Evolutionary conservation across 2,329 filamentous ascomycete genomes (phyloP).

Genomic region (Ceratocystis diversiconidia): DNA sequence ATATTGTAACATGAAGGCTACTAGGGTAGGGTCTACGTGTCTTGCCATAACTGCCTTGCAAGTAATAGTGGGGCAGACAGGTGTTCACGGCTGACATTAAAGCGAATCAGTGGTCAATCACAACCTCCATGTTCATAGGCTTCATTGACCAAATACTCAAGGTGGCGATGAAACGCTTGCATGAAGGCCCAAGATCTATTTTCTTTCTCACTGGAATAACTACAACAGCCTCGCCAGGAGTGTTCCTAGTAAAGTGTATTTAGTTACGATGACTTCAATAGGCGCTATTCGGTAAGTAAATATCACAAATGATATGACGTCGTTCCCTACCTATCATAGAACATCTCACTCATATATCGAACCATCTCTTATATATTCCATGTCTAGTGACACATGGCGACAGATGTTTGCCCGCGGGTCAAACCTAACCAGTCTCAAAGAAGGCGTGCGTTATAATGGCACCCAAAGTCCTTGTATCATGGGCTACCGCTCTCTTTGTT

Average conservation of each 20-base stretch:
- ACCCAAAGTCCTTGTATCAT: constrained; percentile 49
- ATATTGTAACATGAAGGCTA: no score
- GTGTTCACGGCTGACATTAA: no score
- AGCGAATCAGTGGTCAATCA: no score
- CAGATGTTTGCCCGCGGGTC: constrained; percentile 44
- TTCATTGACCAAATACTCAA: no score
- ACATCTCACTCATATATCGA: neutral
- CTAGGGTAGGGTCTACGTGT: no score
- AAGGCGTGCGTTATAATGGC: constrained; percentile 47
- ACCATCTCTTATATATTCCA: no score
- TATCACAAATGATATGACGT: neutral
- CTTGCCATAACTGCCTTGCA: no score
- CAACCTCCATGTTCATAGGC: no score
- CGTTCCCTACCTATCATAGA: neutral
- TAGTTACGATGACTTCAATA: neutral
- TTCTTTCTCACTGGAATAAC: neutral
- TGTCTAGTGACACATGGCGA: constrained; percentile 42
- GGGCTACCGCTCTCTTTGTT: constrained; percentile 74
- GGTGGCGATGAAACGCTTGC: no score
- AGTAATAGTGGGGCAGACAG: no score
- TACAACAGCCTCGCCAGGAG: no score
- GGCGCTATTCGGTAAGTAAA: constrained; percentile 5
- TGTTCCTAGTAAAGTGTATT: neutral
- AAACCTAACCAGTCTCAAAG: constrained; percentile 47
- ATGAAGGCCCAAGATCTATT: neutral